Conservation (phyloP, 257 asterid species). For the Salvia rosmarinus region DNA sequence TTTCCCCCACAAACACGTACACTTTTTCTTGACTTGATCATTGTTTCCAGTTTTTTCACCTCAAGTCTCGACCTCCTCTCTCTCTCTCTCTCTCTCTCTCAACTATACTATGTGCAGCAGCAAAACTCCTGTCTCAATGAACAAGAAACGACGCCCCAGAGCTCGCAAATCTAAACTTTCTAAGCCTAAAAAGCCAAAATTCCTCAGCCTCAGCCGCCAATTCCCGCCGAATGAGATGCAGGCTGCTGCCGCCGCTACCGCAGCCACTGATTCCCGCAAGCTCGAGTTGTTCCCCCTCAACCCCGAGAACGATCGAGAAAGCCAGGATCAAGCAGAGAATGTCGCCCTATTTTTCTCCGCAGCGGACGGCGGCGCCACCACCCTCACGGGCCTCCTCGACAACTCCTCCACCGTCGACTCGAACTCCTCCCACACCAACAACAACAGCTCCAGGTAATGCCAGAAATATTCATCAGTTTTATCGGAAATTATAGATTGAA, state of each 20-base stretch:
- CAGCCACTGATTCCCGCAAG: slow-evolving; percentile 39
- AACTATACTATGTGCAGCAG: background rate
- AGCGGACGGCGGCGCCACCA: slow-evolving; percentile 67
- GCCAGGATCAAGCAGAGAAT: slow-evolving; percentile 61
- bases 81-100: background rate
- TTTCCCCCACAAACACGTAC: slow-evolving; percentile 17
- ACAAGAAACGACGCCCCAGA: slow-evolving; percentile 41
- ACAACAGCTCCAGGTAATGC: slow-evolving; percentile 43
- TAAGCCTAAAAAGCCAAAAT: slow-evolving; percentile 61
- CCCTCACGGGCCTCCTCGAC: slow-evolving; percentile 66
- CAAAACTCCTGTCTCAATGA: slow-evolving; percentile 35
- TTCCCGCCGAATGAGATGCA: slow-evolving; percentile 46
- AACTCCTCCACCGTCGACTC: slow-evolving; percentile 46
- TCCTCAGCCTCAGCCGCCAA: slow-evolving; percentile 76
- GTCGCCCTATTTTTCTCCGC: slow-evolving; percentile 72
- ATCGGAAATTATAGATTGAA: background rate
- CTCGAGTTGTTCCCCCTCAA: slow-evolving; percentile 55
- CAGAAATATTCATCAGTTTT: too few species aligned
- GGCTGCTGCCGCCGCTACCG: background rate
- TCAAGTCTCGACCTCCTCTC: too few species aligned
- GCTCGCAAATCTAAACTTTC: slow-evolving; percentile 36
- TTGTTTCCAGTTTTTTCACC: background rate
- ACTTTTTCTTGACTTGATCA: background rate
- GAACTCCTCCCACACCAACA: slow-evolving; percentile 42
- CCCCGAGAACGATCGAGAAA: slow-evolving; percentile 53